Evolutionary conservation across 352 stramenopile species (phyloP).

Genomic region (Pythium periplocum): DNA sequence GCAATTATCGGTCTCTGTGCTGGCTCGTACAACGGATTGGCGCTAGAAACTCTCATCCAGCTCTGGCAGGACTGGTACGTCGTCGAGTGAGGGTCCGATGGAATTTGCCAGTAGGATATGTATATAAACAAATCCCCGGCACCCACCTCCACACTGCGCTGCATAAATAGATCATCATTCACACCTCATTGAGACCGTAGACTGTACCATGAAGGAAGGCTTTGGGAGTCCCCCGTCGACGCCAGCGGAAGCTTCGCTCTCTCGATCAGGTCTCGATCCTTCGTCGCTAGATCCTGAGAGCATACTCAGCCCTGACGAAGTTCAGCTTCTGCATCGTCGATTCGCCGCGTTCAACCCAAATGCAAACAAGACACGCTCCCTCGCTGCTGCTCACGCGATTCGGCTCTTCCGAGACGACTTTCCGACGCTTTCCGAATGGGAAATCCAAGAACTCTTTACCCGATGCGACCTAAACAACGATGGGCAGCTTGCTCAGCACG

Average conservation of each 20-base stretch:
- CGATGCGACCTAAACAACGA: slow-evolving; percentile 61
- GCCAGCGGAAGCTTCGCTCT: no score
- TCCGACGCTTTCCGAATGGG: slow-evolving; percentile 50
- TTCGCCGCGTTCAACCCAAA: slow-evolving; percentile 43
- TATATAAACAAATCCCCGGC: no score
- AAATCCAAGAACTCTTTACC: slow-evolving; percentile 49
- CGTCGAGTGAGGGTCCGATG: neutral
- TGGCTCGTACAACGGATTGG: slow-evolving; percentile 72
- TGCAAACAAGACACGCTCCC: slow-evolving; percentile 24
- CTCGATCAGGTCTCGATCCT: slow-evolving; percentile 8
- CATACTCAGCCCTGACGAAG: slow-evolving; percentile 45
- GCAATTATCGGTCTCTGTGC: slow-evolving; percentile 70
- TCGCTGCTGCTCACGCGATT: slow-evolving; percentile 37
- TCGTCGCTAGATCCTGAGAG: slow-evolving; percentile 23
- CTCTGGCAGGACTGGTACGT: slow-evolving; percentile 21
- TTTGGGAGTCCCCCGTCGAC: no score
- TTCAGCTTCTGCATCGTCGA: slow-evolving; percentile 40
- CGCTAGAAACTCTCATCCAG: slow-evolving; percentile 60
- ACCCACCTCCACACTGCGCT: no score
- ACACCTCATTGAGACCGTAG: no score
- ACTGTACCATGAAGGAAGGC: no score
- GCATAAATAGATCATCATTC: no score
- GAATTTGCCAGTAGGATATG: no score
- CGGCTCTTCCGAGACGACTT: slow-evolving; percentile 64
- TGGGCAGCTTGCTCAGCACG: slow-evolving; percentile 41